phyloP scores from a whole-genome alignment of 2,329 filamentous ascomycete genomes.

The Alternaria sp. region DNA sequence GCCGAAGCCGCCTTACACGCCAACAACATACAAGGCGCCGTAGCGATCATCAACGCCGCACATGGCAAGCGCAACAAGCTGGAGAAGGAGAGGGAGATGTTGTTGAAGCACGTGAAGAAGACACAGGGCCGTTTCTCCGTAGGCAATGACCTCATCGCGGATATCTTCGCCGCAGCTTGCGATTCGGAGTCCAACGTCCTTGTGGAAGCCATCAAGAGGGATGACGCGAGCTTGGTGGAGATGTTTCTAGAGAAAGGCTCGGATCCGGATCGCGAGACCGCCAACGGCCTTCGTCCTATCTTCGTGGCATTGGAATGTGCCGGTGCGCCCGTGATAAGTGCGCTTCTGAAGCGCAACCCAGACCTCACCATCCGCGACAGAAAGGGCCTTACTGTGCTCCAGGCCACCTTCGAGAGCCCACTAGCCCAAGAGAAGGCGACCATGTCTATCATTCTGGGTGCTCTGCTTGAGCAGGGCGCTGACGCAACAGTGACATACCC shows the following conservation, averaged over 20 bases:
- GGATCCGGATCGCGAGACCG: slow-evolving; percentile 35
- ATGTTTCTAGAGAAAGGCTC: slow-evolving; percentile 41
- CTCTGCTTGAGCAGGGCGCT: slow-evolving; percentile 33
- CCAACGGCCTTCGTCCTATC: slow-evolving; percentile 32
- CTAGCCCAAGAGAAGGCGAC: slow-evolving; percentile 32
- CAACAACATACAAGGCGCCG: slow-evolving; percentile 37
- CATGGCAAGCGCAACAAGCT: slow-evolving; percentile 33
- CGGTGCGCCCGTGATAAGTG: slow-evolving; percentile 29
- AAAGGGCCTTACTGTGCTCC: slow-evolving; percentile 33
- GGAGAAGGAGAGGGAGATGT: slow-evolving; percentile 40
- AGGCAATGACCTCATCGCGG: slow-evolving; percentile 41
- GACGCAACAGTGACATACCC: slow-evolving; percentile 28
- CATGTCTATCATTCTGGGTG: slow-evolving; percentile 27
- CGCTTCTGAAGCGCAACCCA: slow-evolving; percentile 35
- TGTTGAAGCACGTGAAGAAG: slow-evolving; percentile 39
- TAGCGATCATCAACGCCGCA: slow-evolving; percentile 41
- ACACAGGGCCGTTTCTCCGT: slow-evolving; percentile 34
- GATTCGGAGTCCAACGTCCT: slow-evolving; percentile 42
- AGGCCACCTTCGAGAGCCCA: slow-evolving; percentile 33
- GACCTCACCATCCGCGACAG: slow-evolving; percentile 33
- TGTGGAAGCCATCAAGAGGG: slow-evolving; percentile 41
- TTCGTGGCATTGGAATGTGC: slow-evolving; percentile 39
- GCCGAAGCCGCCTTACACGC: slow-evolving; percentile 36
- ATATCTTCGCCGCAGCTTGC: slow-evolving; percentile 42
- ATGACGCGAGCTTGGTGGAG: slow-evolving; percentile 34